Base-by-base conservation (phyloP, 805 yeast genomes). In the Candida mattraensis region DNA sequence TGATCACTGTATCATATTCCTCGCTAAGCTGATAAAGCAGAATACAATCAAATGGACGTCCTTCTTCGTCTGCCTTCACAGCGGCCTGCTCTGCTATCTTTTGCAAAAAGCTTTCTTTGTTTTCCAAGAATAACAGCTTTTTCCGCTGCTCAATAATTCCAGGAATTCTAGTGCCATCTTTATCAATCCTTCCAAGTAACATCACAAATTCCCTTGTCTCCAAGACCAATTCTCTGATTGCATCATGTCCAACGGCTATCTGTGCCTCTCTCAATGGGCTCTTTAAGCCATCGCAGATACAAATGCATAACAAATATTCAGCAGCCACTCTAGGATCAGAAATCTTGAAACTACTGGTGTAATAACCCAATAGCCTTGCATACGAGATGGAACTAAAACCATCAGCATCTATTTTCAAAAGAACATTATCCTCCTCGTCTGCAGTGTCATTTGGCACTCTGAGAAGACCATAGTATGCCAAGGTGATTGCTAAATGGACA, bases 291-390 rank as follows among this genome's bases (percentile, higher is more conserved):
- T 68, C 65, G 45, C 69, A 63, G 48, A 87, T 51, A 30, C 86
- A 80, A 18, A 88, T 79, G 48, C 85, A 66, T 17, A 84, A 70
- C 34, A 91, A 63, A 54, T 93, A 93, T 57, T 91, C 96, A n/a
- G 86, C 84, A 0, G 97, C 97, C 38, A 83, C 86, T 51, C 81
- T 76, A 16, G 98, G 95, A 62, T 88, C 95, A 24, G 91, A 76
- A 40, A 77, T 76, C 51, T 88, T 81, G 69, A 93, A 91, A 12
- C 81, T 76, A 44, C 88, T 74, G 8, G 93, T 84, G 61, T 87
- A 91, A 14, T 80, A 76, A 1, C 94, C 95, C 31, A 93, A 50
- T 34, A 87, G 58, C 39, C 85, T 70, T 13, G 84, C 79, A 57
- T 80, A 76, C 42, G 70, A 70, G 48, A 61, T 50, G 8, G 50